Evolutionary conservation across 805 yeast genomes (phyloP).

Genomic region (Hanseniaspora clermontiae): DNA sequence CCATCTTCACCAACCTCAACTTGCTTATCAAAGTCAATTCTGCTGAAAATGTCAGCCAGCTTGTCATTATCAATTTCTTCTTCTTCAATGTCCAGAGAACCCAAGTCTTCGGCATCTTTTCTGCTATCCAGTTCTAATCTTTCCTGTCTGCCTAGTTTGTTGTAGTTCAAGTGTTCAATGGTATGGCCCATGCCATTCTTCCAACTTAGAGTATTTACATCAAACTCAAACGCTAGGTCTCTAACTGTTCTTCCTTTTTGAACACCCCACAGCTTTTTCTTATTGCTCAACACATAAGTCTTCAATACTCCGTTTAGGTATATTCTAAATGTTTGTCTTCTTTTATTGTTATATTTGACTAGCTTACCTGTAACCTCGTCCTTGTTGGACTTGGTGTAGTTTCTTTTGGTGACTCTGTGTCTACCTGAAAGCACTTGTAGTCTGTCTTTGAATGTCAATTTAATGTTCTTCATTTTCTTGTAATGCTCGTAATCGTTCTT

Average conservation of each 20-base stretch:
- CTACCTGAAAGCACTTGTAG: slow-evolving; percentile 45
- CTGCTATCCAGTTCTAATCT: background rate
- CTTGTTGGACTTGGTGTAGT: slow-evolving; percentile 22
- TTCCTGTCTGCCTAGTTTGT: slow-evolving; percentile 16
- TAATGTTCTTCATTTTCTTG: slow-evolving; percentile 30
- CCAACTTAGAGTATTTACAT: slow-evolving; percentile 50
- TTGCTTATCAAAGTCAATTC: slow-evolving; percentile 43
- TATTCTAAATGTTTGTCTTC: slow-evolving; percentile 51
- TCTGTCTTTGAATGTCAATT: slow-evolving; percentile 33
- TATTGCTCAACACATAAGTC: slow-evolving; percentile 41
- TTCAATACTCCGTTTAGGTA: slow-evolving; percentile 41
- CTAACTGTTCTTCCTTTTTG: slow-evolving; percentile 50
- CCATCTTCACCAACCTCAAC: slow-evolving; percentile 28
- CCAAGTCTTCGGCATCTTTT: slow-evolving; percentile 11
- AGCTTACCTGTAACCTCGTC: slow-evolving; percentile 24
- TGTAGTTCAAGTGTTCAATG: slow-evolving; percentile 43
- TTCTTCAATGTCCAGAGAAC: slow-evolving; percentile 23
- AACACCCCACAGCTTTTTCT: slow-evolving; percentile 84
- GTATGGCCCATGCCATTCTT: slow-evolving; percentile 67
- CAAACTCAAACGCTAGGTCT: slow-evolving; percentile 53
- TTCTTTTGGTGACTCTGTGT: slow-evolving; percentile 43
- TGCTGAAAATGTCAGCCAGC: slow-evolving; percentile 36
- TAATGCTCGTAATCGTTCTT: slow-evolving; percentile 31
- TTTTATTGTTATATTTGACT: slow-evolving; percentile 17
- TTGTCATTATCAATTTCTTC: slow-evolving; percentile 32